Evolutionary conservation across 2,329 filamentous ascomycete genomes (phyloP).

Genomic region (Aspergillus calidoustus): DNA sequence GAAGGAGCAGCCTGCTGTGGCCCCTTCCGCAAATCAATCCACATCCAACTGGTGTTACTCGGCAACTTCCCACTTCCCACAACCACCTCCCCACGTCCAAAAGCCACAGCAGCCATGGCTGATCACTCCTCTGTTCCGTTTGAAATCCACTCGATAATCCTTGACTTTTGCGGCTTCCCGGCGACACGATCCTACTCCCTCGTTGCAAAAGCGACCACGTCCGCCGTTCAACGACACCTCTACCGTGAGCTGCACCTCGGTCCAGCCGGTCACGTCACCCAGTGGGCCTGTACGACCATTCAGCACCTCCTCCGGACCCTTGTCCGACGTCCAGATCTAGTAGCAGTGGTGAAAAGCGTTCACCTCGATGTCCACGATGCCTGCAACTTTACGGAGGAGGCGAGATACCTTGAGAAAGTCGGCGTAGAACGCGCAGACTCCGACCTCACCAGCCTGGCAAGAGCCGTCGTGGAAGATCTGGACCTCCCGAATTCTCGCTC

Average conservation of each 20-base stretch:
- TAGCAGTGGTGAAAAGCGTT: background rate
- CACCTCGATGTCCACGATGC: background rate
- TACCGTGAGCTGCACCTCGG: background rate
- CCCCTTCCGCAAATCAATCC: no score
- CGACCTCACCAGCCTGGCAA: background rate
- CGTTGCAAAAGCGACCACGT: background rate
- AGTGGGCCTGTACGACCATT: background rate
- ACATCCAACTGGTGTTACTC: background rate
- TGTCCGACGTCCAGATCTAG: background rate
- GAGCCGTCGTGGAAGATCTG: background rate
- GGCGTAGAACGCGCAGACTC: background rate
- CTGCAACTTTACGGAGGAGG: background rate
- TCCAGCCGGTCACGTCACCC: background rate
- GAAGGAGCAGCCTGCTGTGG: no score
- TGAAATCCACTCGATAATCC: background rate
- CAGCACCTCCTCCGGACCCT: background rate
- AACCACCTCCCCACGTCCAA: background rate
- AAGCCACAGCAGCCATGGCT: background rate
- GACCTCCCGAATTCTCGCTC: background rate
- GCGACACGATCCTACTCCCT: background rate
- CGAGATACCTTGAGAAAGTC: background rate
- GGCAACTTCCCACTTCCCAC: background rate
- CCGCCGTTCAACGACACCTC: background rate
- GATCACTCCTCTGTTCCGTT: background rate
- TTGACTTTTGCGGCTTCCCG: background rate